These are phyloP conservation scores for Auricularia auricula-judae DNA, from an alignment of 768 basidiomycete species.

Conservation along the genomic window DNA sequence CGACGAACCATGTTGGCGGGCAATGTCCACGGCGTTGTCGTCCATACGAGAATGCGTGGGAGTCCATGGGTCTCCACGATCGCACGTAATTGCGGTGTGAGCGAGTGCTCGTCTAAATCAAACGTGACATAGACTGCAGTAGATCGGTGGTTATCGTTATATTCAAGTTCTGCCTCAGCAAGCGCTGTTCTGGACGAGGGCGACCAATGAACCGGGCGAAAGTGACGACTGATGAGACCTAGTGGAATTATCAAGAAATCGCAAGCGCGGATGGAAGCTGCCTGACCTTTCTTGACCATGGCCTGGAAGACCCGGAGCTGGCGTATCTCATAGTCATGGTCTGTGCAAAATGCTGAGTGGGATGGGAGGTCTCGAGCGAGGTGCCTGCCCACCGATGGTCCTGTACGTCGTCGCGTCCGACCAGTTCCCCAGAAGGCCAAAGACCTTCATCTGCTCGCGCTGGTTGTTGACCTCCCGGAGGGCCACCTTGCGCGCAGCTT, in stretches of 20 bases:
- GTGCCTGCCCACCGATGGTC: slow-evolving; percentile 55
- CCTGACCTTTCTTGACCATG: slow-evolving; percentile 76
- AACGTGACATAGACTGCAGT: slow-evolving; percentile 82
- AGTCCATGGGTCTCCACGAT: slow-evolving; percentile 23
- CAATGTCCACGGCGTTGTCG: slow-evolving; percentile 95
- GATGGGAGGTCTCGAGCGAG: background rate
- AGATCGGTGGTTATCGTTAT: slow-evolving; percentile 81
- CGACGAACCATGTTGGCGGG: slow-evolving; percentile 81
- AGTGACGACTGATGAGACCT: slow-evolving; percentile 78
- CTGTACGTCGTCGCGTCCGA: slow-evolving; percentile 58
- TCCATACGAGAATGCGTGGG: slow-evolving; percentile 67
- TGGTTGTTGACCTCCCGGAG: slow-evolving; percentile 64
- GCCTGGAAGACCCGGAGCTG: slow-evolving; percentile 75
- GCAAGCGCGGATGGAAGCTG: background rate
- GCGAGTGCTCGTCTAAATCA: slow-evolving; percentile 32
- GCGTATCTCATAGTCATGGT: slow-evolving; percentile 77
- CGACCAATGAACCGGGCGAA: slow-evolving; percentile 89
- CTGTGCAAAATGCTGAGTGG: slow-evolving; percentile 27
- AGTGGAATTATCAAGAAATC: background rate
- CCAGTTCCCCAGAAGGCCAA: slow-evolving; percentile 95
- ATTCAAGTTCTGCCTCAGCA: slow-evolving; percentile 88
- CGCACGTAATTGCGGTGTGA: slow-evolving; percentile 14
- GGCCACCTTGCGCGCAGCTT: slow-evolving; percentile 62
- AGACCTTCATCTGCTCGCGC: slow-evolving; percentile 62
- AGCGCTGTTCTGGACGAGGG: slow-evolving; percentile 90